These are phyloP conservation scores for Serpula lacrymans DNA, from an alignment of 768 basidiomycete species.

Conservation along the genomic window DNA sequence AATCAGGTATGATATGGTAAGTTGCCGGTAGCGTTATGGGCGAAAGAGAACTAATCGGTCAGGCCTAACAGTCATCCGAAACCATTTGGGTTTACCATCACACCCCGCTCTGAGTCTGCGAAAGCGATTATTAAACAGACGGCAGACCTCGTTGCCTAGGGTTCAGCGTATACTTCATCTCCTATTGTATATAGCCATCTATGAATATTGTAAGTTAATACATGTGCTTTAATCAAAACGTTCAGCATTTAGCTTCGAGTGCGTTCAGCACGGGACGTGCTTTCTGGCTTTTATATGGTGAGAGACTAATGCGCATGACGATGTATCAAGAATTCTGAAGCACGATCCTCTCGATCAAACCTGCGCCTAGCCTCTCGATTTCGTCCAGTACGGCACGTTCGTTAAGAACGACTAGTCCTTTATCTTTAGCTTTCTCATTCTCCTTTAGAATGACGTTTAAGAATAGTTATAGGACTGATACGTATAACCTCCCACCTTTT, in stretches of 20 bases:
- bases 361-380: conserved; percentile 71
- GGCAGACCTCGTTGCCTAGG: conserved; percentile 18
- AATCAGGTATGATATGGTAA: conserved; percentile 29
- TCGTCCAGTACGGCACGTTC: conserved; percentile 65
- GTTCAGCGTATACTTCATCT: no score
- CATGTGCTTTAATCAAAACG: not conserved
- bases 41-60: no score
- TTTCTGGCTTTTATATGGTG: not conserved
- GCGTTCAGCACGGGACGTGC: no score
- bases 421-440: conserved; percentile 44
- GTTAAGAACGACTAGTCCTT: conserved; percentile 64
- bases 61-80: conserved; percentile 32
- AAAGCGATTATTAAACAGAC: conserved; percentile 25
- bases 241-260: no score
- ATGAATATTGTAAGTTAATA: not conserved
- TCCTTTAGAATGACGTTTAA: conserved; percentile 9
- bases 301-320: not conserved
- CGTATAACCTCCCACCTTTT: conserved; percentile 23
- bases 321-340: conserved; percentile 3
- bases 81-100: conserved; percentile 25
- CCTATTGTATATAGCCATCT: not conserved
- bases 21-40: no score
- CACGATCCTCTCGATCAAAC: conserved; percentile 53
- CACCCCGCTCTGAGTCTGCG: conserved; percentile 27
- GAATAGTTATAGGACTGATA: not conserved